Base-by-base conservation (phyloP, 352 stramenopile genomes). In the Phytophthora pini region DNA sequence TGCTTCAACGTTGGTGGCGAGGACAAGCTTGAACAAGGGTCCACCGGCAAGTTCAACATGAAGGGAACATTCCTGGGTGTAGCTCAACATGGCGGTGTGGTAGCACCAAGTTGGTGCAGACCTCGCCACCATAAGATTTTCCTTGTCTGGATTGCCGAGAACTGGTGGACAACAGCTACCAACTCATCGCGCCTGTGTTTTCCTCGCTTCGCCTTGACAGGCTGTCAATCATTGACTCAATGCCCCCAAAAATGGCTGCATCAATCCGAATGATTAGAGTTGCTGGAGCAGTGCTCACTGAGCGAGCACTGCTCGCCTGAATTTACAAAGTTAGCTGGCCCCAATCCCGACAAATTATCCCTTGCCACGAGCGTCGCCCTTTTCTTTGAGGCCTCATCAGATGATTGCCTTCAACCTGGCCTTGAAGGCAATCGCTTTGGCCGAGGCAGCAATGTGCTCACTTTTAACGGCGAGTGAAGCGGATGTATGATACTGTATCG, bases 381-480 rank as follows among this genome's bases (percentile, higher is more conserved):
- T 50, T 55, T 36, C 41, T 34, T 67, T 61, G 50, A 55, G 41
- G 41, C 5, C 20, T 61, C 46, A 64, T 64, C 56, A 64, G 34
- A 57, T 58, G 56, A 38, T 64, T 36, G 46, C 34, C 56, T 51
- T 64, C 36, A 58, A 45, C 38, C 17, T 51, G 36, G 17, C 26
- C 34, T 56, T 34, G 41, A 38, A 45, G 20, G 20, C 24, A 59
- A 40, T 11, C 10, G 44, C 27, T 34, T 34, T 22, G 24, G 34
- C 17, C n/a, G n/a, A 24, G 24, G 11, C 12, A 27, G n/a, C 53
- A 44, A 20, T 36, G 40, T 17, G 27, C 10, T 24, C 26, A 40
- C 26, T 20, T 43, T 12, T 10, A 27, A 43, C 6, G 26, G 4
- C 24, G 2, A n/a, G 27, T 27, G 9, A 29, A 13, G 47, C 47